Base-by-base conservation (phyloP, 805 yeast genomes). In the Barnettozyma salicaria region DNA sequence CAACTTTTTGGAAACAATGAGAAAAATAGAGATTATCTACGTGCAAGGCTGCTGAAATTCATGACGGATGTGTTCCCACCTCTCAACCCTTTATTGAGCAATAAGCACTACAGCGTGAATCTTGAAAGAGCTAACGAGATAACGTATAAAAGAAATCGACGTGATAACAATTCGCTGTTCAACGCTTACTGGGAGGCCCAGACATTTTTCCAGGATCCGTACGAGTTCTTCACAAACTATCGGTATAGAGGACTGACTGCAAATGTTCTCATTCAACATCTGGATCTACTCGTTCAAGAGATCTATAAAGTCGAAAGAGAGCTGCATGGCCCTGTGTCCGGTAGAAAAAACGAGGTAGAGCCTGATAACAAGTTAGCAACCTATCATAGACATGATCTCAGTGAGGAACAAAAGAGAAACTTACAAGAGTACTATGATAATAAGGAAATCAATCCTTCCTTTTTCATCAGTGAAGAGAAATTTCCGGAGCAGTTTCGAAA, bases 111-210 rank as follows among this genome's bases (percentile, higher is more conserved):
- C 20, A 41, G 42, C 8, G 30, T 28, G 6, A 53, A 52, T 25
- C 13, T 23, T 10, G 43, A 44, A 31, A 43, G 47, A 10, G 13
- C 10, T 1, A 10, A 37, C 2, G 52, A 50, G 27, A 30, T 42
- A 3, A 16, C 39, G 12, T 13, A 9, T 7, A 29, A 13, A 10
- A 19, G 26, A 6, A 20, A 29, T 10, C 13, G 17, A 2, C 22
- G 22, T 27, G 12, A 30, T 8, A 17, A 30, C 18, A 16, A 22
- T 12, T n/a, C 21, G 14, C 12, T 13, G 6, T 47, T 40, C 20
- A 22, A 27, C 3, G 6, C 34, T 1, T 50, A 49, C 25, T 52
- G 57, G 55, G 26, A 35, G 7, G 14, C 48, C 2, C 58, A 53
- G 19, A 19, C 20, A 3, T 20, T 40, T 19, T 47, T 48, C 23